phyloP scores from a whole-genome alignment of 352 stramenopile species.

The Globisporangium viniferum region DNA sequence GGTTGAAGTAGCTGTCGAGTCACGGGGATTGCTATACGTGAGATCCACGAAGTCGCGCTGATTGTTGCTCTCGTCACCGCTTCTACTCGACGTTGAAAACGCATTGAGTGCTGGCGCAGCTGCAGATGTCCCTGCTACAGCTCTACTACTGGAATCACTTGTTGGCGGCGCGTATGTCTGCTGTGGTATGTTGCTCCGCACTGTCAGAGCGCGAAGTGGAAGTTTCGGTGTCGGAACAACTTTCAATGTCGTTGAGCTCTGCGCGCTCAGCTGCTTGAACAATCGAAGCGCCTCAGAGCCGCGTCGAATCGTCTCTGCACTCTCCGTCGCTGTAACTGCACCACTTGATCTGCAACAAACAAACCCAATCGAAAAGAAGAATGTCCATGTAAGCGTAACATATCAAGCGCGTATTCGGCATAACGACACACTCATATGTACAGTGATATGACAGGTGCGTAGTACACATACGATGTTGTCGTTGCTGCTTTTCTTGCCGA shows the following conservation, averaged over 20 bases:
- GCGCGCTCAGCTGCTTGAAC: conserved; percentile 14
- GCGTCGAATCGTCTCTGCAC: conserved; percentile 35
- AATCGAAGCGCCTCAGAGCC: conserved; percentile 31
- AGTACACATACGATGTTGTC: conserved; percentile 21
- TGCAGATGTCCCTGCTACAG: neutral
- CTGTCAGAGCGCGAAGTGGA: neutral
- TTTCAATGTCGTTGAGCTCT: conserved; percentile 21
- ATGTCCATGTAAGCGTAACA: neutral
- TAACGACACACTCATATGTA: neutral
- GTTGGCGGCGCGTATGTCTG: neutral
- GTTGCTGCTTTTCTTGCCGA: conserved; percentile 34
- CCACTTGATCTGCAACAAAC: conserved; percentile 3
- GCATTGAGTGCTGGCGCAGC: neutral
- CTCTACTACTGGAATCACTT: neutral
- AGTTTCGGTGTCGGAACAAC: conserved; percentile 38
- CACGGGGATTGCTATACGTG: conserved; percentile 7
- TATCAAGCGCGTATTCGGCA: neutral
- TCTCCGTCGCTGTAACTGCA: neutral
- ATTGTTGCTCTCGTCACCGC: neutral
- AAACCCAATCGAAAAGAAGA: neutral
- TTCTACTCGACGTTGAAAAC: neutral
- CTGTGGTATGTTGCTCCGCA: neutral
- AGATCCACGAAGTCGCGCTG: conserved; percentile 27
- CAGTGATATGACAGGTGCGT: neutral
- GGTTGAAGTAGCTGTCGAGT: neutral